These are phyloP conservation scores for Venturia asperata DNA, from an alignment of 2,329 filamentous ascomycete species.

Conservation along the genomic window DNA sequence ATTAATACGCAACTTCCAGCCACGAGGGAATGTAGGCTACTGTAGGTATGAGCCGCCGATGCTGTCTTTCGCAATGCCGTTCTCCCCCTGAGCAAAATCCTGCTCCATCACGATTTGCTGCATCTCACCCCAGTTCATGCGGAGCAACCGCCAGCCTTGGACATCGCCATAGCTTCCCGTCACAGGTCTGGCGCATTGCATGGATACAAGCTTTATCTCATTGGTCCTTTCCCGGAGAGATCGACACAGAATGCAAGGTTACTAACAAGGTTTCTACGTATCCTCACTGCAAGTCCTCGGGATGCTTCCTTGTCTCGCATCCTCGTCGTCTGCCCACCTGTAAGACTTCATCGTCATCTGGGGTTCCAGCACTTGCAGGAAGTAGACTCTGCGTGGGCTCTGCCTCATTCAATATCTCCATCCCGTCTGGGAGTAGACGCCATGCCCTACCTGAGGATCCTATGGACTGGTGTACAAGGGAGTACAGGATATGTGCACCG, in stretches of 20 bases:
- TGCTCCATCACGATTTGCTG: neutral
- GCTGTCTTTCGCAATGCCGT: neutral
- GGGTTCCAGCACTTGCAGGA: neutral
- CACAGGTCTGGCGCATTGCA: neutral
- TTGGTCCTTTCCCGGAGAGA: neutral
- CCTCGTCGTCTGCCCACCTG: slow-evolving; percentile 1
- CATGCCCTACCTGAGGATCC: neutral
- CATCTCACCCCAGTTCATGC: neutral
- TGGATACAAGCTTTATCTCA: neutral
- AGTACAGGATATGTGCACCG: neutral
- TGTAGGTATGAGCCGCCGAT: neutral
- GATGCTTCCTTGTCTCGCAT: slow-evolving; percentile 4
- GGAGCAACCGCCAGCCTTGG: neutral
- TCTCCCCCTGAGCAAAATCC: slow-evolving; percentile 1
- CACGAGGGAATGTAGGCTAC: neutral
- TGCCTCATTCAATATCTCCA: neutral
- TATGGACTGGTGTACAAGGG: neutral
- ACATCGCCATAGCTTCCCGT: slow-evolving; percentile 9
- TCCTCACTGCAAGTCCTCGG: neutral
- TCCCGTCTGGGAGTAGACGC: neutral
- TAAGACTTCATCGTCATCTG: slow-evolving; percentile 3
- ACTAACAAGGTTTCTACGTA: neutral
- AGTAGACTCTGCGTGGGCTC: neutral
- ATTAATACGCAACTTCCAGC: neutral
- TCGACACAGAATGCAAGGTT: neutral